Percentiles rank a stretch among this genome's conserved stretches.
Evolutionary conservation across 805 yeast species (phyloP).

Genomic region (Cyberlindnera misumaiensis): DNA sequence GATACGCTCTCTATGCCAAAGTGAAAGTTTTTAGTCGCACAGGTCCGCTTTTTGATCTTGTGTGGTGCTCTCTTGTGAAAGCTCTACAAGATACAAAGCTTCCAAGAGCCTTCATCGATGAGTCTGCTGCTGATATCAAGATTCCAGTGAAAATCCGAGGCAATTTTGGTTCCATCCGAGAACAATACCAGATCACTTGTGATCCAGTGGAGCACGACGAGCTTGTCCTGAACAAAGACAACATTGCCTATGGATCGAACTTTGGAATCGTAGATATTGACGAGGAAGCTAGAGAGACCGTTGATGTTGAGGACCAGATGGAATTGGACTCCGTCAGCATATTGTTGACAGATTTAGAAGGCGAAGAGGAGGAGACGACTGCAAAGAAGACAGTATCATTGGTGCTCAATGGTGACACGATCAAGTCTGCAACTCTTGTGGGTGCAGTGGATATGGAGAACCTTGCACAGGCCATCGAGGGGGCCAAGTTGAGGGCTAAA

Average conservation of each 20-base stretch:
- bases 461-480: slow-evolving; percentile 38
- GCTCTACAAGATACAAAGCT: slow-evolving; percentile 56
- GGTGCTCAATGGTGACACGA: slow-evolving; percentile 28
- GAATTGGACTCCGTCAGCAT: slow-evolving; percentile 29
- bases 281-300: slow-evolving; percentile 27
- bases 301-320: slow-evolving; percentile 26
- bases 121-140: slow-evolving; percentile 45
- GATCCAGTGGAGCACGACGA: slow-evolving; percentile 37
- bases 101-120: slow-evolving; percentile 66
- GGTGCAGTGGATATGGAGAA: slow-evolving; percentile 45
- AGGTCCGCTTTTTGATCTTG: slow-evolving; percentile 75
- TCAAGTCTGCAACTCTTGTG: slow-evolving; percentile 39
- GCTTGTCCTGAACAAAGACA: slow-evolving; percentile 33
- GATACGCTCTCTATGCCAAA: slow-evolving; percentile 61
- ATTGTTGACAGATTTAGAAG: slow-evolving; percentile 70
- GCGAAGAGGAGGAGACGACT: slow-evolving; percentile 72
- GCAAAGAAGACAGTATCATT: slow-evolving; percentile 48
- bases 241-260: slow-evolving; percentile 38
- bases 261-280: slow-evolving; percentile 52
- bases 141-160: slow-evolving; percentile 48
- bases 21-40: slow-evolving; percentile 72
- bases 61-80: slow-evolving; percentile 58
- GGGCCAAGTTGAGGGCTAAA: slow-evolving; percentile 42
- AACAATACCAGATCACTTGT: slow-evolving; percentile 48
- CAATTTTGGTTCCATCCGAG: slow-evolving; percentile 38